Evolutionary conservation across 2,329 filamentous ascomycete species (phyloP).

Genomic region (Calcarisporium arbuscula): DNA sequence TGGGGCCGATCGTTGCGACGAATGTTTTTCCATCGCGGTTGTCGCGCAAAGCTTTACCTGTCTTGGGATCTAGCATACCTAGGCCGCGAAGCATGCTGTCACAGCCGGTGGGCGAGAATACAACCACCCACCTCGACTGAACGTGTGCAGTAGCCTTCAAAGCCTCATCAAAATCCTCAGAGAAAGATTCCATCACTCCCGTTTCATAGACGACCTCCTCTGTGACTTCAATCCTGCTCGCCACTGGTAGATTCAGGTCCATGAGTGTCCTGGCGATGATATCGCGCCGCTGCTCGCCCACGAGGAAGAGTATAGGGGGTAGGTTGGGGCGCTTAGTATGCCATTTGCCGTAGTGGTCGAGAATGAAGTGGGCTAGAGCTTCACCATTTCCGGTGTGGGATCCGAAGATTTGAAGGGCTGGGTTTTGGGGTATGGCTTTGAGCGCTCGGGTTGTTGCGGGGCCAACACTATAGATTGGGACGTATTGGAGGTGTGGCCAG

Average conservation of each 20-base stretch:
- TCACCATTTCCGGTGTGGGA: slow-evolving; percentile 82
- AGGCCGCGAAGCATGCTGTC: slow-evolving; percentile 52
- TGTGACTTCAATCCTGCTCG: slow-evolving; percentile 57
- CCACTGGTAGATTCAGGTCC: slow-evolving; percentile 41
- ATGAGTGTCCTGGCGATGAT: slow-evolving; percentile 80
- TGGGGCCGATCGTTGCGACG: slow-evolving; percentile 88
- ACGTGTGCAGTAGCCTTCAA: slow-evolving; percentile 39
- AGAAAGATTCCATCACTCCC: slow-evolving; percentile 73
- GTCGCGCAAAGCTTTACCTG: slow-evolving; percentile 28
- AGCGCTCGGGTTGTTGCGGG: slow-evolving; percentile 76
- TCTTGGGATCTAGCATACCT: slow-evolving; percentile 41
- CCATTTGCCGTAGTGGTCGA: slow-evolving; percentile 64
- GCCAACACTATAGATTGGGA: slow-evolving; percentile 71
- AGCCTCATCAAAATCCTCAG: slow-evolving; percentile 51
- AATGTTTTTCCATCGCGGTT: slow-evolving; percentile 42
- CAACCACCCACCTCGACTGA: slow-evolving; percentile 61
- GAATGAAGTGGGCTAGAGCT: slow-evolving; percentile 68
- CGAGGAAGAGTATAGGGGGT: slow-evolving; percentile 73
- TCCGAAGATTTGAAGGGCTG: slow-evolving; percentile 62
- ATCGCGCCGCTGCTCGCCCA: slow-evolving; percentile 84
- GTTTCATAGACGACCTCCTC: slow-evolving; percentile 87
- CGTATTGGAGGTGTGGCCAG: slow-evolving; percentile 49
- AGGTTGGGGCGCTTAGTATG: slow-evolving; percentile 37
- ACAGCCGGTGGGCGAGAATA: slow-evolving; percentile 63
- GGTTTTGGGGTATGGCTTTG: slow-evolving; percentile 40